phyloP scores from a whole-genome alignment of 108 stramenopile genomes.

The Discostella stelligeroides region DNA sequence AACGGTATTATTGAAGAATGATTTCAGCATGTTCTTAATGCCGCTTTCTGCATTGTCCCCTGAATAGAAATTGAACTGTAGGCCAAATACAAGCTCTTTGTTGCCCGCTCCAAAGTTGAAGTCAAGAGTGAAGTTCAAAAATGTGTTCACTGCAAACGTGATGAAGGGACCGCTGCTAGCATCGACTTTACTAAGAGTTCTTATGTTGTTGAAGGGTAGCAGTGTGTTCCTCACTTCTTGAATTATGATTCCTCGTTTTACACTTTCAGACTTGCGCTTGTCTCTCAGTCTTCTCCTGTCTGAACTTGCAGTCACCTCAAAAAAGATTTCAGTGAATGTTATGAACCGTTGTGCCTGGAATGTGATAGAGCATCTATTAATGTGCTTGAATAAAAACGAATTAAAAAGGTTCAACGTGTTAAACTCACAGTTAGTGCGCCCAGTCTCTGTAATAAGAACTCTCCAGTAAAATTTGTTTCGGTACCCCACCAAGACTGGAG shows the following conservation, averaged over 20 bases:
- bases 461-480: constrained; percentile 14
- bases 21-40: constrained; percentile 6
- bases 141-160: constrained; percentile 5
- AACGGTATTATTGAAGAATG: neutral
- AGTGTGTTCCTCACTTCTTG: constrained; percentile 8
- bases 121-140: constrained; percentile 18
- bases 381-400: neutral
- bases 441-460: constrained; percentile 23
- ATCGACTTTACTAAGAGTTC: neutral
- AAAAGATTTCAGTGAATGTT: neutral
- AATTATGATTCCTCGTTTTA: constrained; percentile 4
- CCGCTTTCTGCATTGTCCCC: neutral
- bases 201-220: neutral
- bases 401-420: neutral
- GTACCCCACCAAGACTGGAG: neutral
- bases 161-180: constrained; percentile 8
- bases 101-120: constrained; percentile 36
- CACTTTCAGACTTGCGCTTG: constrained; percentile 4
- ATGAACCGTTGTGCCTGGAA: constrained; percentile 9
- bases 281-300: constrained; percentile 1
- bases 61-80: constrained; percentile 22
- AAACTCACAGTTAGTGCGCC: constrained; percentile 4
- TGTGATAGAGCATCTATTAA: neutral
- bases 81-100: constrained; percentile 25
- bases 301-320: neutral